A percentile compares a stretch with the other conserved stretches of the same genome.
Evolutionary conservation across 2,329 filamentous ascomycete genomes (phyloP).

Genomic region (Microsporum audouinii): DNA sequence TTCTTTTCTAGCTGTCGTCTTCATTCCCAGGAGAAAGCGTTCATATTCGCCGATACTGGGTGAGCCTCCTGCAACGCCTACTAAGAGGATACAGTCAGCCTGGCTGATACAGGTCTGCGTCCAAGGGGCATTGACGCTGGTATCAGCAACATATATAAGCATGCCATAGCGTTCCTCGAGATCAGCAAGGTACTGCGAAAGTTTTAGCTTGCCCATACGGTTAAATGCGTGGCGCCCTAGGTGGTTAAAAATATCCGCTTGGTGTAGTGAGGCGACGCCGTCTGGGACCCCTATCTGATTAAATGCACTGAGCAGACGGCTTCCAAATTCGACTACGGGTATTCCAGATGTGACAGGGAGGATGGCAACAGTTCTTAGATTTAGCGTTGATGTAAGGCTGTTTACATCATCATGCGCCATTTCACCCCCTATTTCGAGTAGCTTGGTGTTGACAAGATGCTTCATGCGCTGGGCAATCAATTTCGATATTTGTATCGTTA

Average conservation of each 20-base stretch:
- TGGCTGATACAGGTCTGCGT: constrained; percentile 96
- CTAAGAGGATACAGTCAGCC: constrained; percentile 87
- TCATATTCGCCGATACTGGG: constrained; percentile 92
- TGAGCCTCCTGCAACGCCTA: constrained; percentile 81
- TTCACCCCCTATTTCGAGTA: constrained; percentile 55
- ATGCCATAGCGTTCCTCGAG: constrained; percentile 95
- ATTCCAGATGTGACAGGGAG: constrained; percentile 84
- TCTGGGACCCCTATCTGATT: constrained; percentile 81
- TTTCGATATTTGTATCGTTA: constrained; percentile 98
- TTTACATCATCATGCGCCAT: constrained; percentile 41
- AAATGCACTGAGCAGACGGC: constrained; percentile 73
- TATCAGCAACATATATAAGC: constrained; percentile 91
- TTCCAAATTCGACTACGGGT: constrained; percentile 90
- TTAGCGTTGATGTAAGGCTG: constrained; percentile 67
- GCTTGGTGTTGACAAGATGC: constrained; percentile 69
- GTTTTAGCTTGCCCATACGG: constrained; percentile 89
- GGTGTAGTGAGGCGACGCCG: constrained; percentile 83
- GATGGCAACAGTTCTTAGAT: constrained; percentile 83
- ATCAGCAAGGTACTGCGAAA: constrained; percentile 92
- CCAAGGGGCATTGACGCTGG: constrained; percentile 93
- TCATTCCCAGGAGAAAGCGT: constrained; percentile 89
- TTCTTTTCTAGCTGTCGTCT: constrained; percentile 89
- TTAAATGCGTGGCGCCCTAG: constrained; percentile 93
- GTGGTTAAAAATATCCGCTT: constrained; percentile 87
- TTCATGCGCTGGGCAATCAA: constrained; percentile 95